phyloP scores from a whole-genome alignment of 2,329 filamentous ascomycete species.

The Fusarium sterilihyphosum region DNA sequence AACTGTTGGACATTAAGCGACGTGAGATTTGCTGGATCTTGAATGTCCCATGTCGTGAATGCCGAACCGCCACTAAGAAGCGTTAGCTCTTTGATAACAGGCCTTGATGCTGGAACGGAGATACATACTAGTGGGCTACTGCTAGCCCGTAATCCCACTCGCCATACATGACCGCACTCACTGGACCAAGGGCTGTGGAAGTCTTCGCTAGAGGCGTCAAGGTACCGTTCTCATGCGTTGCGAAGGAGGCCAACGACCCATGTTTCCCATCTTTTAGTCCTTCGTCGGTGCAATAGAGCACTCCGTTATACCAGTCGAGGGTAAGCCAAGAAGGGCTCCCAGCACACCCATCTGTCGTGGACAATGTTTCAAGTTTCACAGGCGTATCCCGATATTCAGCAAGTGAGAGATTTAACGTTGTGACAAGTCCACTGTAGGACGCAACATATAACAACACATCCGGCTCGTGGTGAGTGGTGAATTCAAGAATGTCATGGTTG shows the following conservation, averaged over 20 bases:
- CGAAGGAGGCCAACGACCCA: constrained; percentile 58
- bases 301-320: constrained; percentile 58
- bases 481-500: not conserved
- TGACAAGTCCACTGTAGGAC: constrained; percentile 60
- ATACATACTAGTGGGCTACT: constrained; percentile 58
- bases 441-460: constrained; percentile 54
- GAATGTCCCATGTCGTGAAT: constrained; percentile 57
- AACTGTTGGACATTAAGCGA: constrained; percentile 53
- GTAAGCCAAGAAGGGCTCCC: constrained; percentile 69
- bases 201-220: constrained; percentile 51
- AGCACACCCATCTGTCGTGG: constrained; percentile 59
- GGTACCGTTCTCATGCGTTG: constrained; percentile 50
- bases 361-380: constrained; percentile 53
- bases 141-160: constrained; percentile 52
- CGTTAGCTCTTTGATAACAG: constrained; percentile 6
- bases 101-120: not conserved
- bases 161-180: constrained; percentile 57
- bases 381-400: constrained; percentile 24
- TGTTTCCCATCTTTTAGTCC: constrained; percentile 54
- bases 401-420: constrained; percentile 56
- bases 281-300: constrained; percentile 71
- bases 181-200: constrained; percentile 53
- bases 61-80: constrained; percentile 51
- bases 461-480: not conserved
- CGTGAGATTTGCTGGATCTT: constrained; percentile 49